A percentile compares a stretch with the other conserved stretches of the same genome.
phyloP scores from a whole-genome alignment of 805 yeast genomes.

The Wickerhamomyces tratensis region DNA sequence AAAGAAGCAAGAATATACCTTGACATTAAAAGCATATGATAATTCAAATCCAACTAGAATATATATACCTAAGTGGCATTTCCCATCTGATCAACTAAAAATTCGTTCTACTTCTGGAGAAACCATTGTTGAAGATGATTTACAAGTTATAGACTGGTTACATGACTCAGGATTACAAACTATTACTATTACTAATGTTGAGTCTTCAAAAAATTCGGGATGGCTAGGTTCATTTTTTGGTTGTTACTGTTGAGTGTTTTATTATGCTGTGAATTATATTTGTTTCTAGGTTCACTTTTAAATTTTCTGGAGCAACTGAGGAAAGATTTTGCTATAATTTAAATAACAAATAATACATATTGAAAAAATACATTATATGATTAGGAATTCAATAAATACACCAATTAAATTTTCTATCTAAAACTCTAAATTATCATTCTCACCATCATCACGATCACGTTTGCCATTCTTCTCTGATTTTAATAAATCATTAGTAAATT shows the following conservation, averaged over 20 bases:
- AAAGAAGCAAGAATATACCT: constrained; percentile 30
- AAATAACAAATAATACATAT: too few relatives aligned
- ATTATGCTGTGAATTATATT: too few relatives aligned
- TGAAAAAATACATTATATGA: background rate
- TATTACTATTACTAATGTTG: constrained; percentile 15
- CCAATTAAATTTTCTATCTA: background rate
- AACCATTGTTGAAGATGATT: constrained; percentile 38
- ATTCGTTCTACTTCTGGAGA: constrained; percentile 48
- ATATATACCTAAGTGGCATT: constrained; percentile 68
- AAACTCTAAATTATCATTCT: constrained; percentile 11
- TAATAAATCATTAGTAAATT: constrained; percentile 47
- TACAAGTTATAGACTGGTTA: constrained; percentile 62
- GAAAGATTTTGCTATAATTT: too few relatives aligned
- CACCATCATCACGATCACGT: constrained; percentile 29
- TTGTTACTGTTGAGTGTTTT: constrained; percentile 1
- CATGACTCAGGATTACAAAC: constrained; percentile 38
- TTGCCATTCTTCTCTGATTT: constrained; percentile 40
- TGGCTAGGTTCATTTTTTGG: constrained; percentile 2
- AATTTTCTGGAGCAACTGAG: background rate
- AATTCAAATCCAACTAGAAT: constrained; percentile 41
- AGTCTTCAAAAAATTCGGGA: constrained; percentile 1
- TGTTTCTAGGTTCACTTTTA: background rate
- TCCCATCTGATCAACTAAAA: constrained; percentile 35
- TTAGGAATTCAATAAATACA: too few relatives aligned
- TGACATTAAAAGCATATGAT: constrained; percentile 32